A percentile compares a stretch with the other conserved stretches of the same genome.
Evolutionary conservation across 176 grass and related monocot genomes (phyloP).

Genomic region (Otatea glauca): DNA sequence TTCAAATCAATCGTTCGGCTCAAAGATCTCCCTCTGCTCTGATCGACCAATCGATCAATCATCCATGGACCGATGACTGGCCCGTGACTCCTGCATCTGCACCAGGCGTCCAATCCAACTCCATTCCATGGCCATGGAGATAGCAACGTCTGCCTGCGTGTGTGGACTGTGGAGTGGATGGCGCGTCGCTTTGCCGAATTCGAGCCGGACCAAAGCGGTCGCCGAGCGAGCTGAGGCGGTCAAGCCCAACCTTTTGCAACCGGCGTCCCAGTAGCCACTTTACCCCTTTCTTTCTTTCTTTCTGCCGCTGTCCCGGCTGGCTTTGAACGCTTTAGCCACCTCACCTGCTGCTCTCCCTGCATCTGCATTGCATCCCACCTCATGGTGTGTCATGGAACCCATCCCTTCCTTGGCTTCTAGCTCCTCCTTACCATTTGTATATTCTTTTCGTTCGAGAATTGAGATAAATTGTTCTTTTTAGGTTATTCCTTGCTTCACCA

Average conservation of each 20-base stretch:
- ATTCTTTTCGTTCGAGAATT: not conserved
- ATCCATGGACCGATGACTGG: not conserved
- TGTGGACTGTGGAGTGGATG: not conserved
- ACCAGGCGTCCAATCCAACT: not conserved
- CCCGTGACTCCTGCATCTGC: not conserved
- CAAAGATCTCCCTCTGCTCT: not conserved
- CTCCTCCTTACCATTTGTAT: not conserved
- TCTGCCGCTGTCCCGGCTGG: slow-evolving; percentile 9
- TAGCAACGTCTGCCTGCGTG: not conserved
- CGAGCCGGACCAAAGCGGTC: slow-evolving; percentile 19
- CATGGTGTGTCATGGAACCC: slow-evolving; percentile 33
- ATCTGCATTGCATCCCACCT: slow-evolving; percentile 22
- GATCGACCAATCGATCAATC: not conserved
- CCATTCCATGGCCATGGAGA: not conserved
- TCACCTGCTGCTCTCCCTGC: not conserved
- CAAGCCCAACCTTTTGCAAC: slow-evolving; percentile 58
- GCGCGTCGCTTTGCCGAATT: slow-evolving; percentile 31
- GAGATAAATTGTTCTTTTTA: not conserved
- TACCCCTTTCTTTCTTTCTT: not conserved
- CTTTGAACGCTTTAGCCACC: slow-evolving; percentile 41
- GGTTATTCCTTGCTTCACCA: slow-evolving; percentile 38
- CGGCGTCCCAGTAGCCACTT: slow-evolving; percentile 34
- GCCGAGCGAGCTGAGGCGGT: slow-evolving; percentile 39
- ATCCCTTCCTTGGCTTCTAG: slow-evolving; percentile 31
- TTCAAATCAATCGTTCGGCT: not conserved